Evolutionary conservation across 2,329 filamentous ascomycete genomes (phyloP), one percentile per base, ranked within the genome.

Genomic region (Dothiorella sarmentorum): DNA sequence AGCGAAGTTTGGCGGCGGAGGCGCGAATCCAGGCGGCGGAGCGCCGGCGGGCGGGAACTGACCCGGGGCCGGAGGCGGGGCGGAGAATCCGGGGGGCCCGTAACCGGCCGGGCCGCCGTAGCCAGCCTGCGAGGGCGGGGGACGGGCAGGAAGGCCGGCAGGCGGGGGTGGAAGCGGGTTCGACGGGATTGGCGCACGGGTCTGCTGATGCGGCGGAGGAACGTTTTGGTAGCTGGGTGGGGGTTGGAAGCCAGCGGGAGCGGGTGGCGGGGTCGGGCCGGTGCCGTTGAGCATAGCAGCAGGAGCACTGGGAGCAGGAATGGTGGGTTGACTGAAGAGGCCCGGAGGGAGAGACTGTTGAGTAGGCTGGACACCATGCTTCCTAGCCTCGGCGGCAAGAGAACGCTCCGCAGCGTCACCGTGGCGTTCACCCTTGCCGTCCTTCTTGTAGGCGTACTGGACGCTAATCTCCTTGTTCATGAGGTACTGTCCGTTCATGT

Each of bases 391-490:
- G 26, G 89, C 87, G 27, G 94, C 94, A 45, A 99, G 84, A 78
- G 91, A 89, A 69, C 94, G 83, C 76, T 99, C 94, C 27, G 94
- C 94, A 66, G 91, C 84, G 72, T 99, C 94, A 67, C 94, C 94
- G 71, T 99, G 94, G 60, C 94, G 82, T 77, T 97, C 93, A 66
- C 93, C 93, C 77, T 96, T 96, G 65, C 94, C 94, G 69, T 99
- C 94, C 76, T 97, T 97, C 82, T 99, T 99, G 83, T 96, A 97
- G 37, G 94, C 94, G 74, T 97, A 99, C 75, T 97, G 93, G 43
- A 99, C 94, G 2, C 89, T 90, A 66, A 97, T 88, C 74, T 96
- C 90, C 78, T 96, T 96, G 80, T 94, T 96, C 81, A 96, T 92
- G 61, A 99, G 85, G 75, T 94, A 97, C 77, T 97, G 92, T 53